A percentile compares a stretch with the other conserved stretches of the same genome.
Conservation (phyloP, 2,329 filamentous ascomycete species). For the Keithomyces neogunnii region DNA sequence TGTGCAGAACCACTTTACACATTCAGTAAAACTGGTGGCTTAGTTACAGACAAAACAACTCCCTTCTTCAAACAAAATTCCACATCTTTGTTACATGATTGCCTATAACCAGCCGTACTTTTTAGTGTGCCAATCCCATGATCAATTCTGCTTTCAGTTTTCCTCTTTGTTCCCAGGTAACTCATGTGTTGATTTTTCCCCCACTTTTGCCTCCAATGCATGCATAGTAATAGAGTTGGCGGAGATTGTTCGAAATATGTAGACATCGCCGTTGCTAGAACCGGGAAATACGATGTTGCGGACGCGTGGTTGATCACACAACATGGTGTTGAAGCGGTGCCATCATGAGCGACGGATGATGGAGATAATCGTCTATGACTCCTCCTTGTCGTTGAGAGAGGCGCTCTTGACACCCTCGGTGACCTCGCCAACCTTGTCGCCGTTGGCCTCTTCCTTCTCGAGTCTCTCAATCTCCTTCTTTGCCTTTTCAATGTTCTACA, state of each 20-base stretch:
- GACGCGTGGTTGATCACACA: neutral
- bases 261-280: neutral
- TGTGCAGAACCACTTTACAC: neutral
- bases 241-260: neutral
- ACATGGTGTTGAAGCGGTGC: neutral
- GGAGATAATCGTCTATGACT: slow-evolving; percentile 26
- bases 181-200: neutral
- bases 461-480: slow-evolving; percentile 91
- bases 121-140: neutral
- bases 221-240: neutral
- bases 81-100: neutral
- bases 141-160: neutral
- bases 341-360: neutral
- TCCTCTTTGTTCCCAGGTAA: neutral
- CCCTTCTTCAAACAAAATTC: neutral
- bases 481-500: slow-evolving; percentile 89
- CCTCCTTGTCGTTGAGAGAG: slow-evolving; percentile 44
- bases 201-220: neutral
- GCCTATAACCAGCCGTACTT: neutral
- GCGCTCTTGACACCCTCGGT: slow-evolving; percentile 43
- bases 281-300: too few relatives aligned
- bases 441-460: slow-evolving; percentile 49
- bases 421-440: slow-evolving; percentile 43
- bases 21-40: neutral
- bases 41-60: neutral